Evolutionary conservation across 805 yeast genomes (phyloP), one percentile per base, ranked within the genome.

Genomic region (Ogataea pilisensis): DNA sequence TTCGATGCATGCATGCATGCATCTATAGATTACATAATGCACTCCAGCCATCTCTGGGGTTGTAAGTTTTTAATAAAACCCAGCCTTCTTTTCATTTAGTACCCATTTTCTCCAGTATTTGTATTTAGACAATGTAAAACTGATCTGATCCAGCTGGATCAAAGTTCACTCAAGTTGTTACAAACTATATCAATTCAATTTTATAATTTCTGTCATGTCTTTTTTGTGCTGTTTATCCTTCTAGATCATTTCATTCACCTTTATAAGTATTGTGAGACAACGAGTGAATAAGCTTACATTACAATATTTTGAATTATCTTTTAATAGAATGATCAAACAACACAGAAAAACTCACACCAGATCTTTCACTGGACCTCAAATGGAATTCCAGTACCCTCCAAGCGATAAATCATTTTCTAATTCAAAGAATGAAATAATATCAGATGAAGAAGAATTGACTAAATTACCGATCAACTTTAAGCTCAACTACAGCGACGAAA

Each of bases 341-440:
- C 41, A 37, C 29, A 35, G 37, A 36, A 37, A 39, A 24, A 41
- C 41, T 18, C 43, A 37, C 31, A 36, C 51, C 28, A 38, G 43
- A 26, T 35, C 49, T n/a, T 45, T 42, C 14, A 21, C 22, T n/a
- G 51, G 51, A 32, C 20, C 45, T 5, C 44, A 39, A 30, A 37
- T 46, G 46, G 31, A 41, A 16, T 49, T 49, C 18, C 31, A 27
- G n/a, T 43, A 35, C 21, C 46, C 46, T 8, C 21, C 25, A 12
- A 8, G 8, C 4, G 12, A 8, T 18, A 25, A 27, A 5, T 12
- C 20, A 14, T 11, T 16, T 5, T 27, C 28, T 12, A 26, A 20
- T 9, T 5, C 5, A 29, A 12, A 3, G 20, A 19, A 20, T 26
- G 26, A 27, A 9, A 28, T 20, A 8, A n/a, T 28, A 13, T 28